Base-by-base conservation (phyloP, 805 yeast species). In the Starmerella tilneyi region DNA sequence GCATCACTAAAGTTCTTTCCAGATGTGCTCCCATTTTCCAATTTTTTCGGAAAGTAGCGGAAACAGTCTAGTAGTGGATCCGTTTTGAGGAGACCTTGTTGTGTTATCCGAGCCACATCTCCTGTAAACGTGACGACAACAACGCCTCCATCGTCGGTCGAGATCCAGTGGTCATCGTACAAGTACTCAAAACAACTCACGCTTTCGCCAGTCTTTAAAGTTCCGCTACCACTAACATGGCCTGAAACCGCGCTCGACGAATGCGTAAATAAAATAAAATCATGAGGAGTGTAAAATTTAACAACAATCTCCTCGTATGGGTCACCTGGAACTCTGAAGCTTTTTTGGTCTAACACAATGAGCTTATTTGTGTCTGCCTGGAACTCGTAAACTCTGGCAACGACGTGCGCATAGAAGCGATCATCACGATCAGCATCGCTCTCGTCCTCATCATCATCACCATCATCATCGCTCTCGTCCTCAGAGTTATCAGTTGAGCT, bases 221-320 rank as follows among this genome's bases (percentile, higher is more conserved):
- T 8, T 4, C 35, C 27, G 2, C 19, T 9, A 11, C 4, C 2
- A 4, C 13, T 23, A 26, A 41, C 21, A 4, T 7, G 5, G 5
- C 43, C 44, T 5, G 16, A 13, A 1, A 37, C 27, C 9, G 45
- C 38, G 5, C 33, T 22, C 7, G 43, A 11, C 3, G 44, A 41
- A 16, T 45, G 40, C 2, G 45, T 22, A 27, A 48, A 45, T 13
- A 20, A 16, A 13, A 28, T 12, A 19, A 30, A 48, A 30, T 20
- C 22, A 3, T 11, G 5, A 1, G 42, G 35, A 7, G 15, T 9
- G 17, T 19, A 24, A 15, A 45, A 38, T 24, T 45, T 48, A 9
- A 48, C 44, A 17, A 41, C 19, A 5, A 45, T n/a, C 13, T 41
- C 51, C 19, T 48, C 51, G 17, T 11, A 41, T 2, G 51, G 46